Conservation (phyloP, 2,329 filamentous ascomycete genomes). For the Cladophialophora psammophila region DNA sequence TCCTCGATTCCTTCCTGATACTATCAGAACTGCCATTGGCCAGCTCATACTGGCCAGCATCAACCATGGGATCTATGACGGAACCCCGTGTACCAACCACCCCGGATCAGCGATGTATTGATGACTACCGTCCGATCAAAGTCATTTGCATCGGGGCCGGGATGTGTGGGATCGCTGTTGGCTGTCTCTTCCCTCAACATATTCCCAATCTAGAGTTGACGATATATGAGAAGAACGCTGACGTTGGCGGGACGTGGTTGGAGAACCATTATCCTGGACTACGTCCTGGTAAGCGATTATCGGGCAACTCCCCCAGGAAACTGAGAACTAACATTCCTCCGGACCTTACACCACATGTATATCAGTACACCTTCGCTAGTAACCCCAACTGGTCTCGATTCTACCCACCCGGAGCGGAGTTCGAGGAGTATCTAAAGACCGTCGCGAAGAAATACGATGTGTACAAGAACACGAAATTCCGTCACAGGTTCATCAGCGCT, state of each 20-base stretch:
- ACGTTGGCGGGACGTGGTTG: slow-evolving; percentile 44
- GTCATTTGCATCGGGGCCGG: slow-evolving; percentile 48
- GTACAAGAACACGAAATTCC: slow-evolving; percentile 64
- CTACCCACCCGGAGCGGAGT: slow-evolving; percentile 72
- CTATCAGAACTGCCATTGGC: too few species aligned
- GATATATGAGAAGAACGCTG: slow-evolving; percentile 42
- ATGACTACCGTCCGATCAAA: slow-evolving; percentile 12
- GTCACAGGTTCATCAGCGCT: slow-evolving; percentile 63
- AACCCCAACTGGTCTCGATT: slow-evolving; percentile 74
- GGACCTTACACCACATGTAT: too few species aligned
- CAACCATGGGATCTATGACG: too few species aligned
- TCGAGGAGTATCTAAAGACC: slow-evolving; percentile 70
- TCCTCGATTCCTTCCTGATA: too few species aligned
- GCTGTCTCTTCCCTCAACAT: slow-evolving; percentile 40
- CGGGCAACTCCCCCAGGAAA: too few species aligned
- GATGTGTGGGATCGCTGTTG: slow-evolving; percentile 49
- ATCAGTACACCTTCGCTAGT: slow-evolving; percentile 59
- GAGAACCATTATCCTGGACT: slow-evolving; percentile 42
- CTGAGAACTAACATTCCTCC: slow-evolving; percentile 57
- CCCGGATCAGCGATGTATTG: too few species aligned
- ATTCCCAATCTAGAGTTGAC: slow-evolving; percentile 32
- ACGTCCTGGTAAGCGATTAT: too few species aligned
- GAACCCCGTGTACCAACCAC: too few species aligned
- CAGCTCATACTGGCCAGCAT: too few species aligned
- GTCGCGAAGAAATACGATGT: slow-evolving; percentile 70